Evolutionary conservation across 805 yeast genomes (phyloP).

Genomic region (Wickerhamomyces xylosicus): DNA sequence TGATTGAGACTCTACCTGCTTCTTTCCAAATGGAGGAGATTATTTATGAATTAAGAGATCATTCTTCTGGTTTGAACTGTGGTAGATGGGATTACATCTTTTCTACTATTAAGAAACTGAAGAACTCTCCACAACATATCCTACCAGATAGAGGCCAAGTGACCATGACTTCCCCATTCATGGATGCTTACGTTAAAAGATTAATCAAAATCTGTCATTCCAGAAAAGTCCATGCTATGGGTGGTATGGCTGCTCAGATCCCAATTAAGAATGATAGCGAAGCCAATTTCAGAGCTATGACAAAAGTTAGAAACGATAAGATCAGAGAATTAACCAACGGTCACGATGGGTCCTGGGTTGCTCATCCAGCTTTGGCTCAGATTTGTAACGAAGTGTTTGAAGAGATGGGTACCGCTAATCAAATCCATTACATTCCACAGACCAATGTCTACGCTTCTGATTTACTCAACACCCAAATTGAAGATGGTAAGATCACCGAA

Average conservation of each 20-base stretch:
- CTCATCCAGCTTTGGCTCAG: constrained; percentile 74
- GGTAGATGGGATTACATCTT: constrained; percentile 89
- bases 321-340: constrained; percentile 69
- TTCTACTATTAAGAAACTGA: constrained; percentile 65
- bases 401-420: constrained; percentile 79
- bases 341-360: constrained; percentile 86
- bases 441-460: constrained; percentile 40
- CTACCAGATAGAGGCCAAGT: constrained; percentile 73
- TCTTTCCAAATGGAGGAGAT: constrained; percentile 84
- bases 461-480: constrained; percentile 54
- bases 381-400: constrained; percentile 65
- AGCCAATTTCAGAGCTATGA: constrained; percentile 57
- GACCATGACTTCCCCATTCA: constrained; percentile 74
- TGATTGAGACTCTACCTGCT: constrained; percentile 77
- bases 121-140: constrained; percentile 55
- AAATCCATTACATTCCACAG: constrained; percentile 41
- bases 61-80: constrained; percentile 76
- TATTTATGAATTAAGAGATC: constrained; percentile 65
- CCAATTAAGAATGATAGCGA: constrained; percentile 66
- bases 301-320: constrained; percentile 64
- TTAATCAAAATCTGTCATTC: constrained; percentile 66
- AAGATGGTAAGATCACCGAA: constrained; percentile 53
- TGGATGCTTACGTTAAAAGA: constrained; percentile 68
- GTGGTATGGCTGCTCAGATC: constrained; percentile 86
- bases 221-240: constrained; percentile 80